phyloP scores from a whole-genome alignment of 371 early-diverging fungal species.

The Lichtheimia ramosa region DNA sequence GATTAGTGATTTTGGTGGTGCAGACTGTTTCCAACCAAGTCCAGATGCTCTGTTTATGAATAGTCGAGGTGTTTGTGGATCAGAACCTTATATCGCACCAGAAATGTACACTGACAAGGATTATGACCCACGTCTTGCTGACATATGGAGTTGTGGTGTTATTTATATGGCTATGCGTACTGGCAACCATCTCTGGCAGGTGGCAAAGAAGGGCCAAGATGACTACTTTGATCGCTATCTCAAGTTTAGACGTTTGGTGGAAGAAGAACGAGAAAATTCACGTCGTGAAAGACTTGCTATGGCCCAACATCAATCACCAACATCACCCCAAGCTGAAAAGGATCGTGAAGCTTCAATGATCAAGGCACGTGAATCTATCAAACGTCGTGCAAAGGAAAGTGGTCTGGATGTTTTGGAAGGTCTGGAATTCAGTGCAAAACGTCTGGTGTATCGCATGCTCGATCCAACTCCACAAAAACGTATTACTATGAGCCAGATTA shows the following conservation, averaged over 20 bases:
- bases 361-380: conserved; percentile 35
- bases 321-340: neutral
- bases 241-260: conserved; percentile 35
- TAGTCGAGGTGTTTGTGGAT: conserved; percentile 52
- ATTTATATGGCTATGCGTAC: conserved; percentile 38
- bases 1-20: conserved; percentile 85
- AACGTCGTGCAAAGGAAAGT: conserved; percentile 32
- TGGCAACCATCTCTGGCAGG: conserved; percentile 34
- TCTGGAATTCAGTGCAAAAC: conserved; percentile 43
- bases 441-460: conserved; percentile 74
- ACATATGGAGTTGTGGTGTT: conserved; percentile 45
- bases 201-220: conserved; percentile 30
- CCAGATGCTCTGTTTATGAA: conserved; percentile 27
- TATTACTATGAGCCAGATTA: conserved; percentile 43
- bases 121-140: conserved; percentile 40
- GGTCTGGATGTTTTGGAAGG: conserved; percentile 45
- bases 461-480: conserved; percentile 79
- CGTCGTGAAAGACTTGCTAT: conserved; percentile 13
- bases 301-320: neutral
- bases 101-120: conserved; percentile 34
- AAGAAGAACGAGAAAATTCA: conserved; percentile 39
- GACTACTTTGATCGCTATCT: conserved; percentile 24
- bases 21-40: conserved; percentile 41
- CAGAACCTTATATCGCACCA: conserved; percentile 63
- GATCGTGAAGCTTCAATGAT: conserved; percentile 5